These are phyloP conservation scores for Violaceomyces palustris DNA, from an alignment of 1,284 basidiomycete species.

Conservation along the genomic window DNA sequence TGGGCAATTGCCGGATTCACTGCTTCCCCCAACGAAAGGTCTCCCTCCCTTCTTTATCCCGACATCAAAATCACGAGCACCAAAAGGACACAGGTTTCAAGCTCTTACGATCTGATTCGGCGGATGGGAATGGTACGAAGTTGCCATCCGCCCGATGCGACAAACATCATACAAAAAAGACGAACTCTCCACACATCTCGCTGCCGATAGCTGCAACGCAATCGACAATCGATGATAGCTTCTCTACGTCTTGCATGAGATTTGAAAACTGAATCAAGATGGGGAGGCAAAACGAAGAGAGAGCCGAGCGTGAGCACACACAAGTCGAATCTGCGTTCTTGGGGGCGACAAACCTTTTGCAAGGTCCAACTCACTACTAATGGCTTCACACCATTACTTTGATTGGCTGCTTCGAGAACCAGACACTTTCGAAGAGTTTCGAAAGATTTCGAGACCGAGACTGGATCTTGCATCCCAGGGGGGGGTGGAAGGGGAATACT, in stretches of 20 bases:
- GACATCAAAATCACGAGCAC: too few species aligned
- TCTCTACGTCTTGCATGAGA: neutral
- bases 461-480: conserved; percentile 50
- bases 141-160: too few species aligned
- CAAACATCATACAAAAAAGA: conserved; percentile 16
- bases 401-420: conserved; percentile 9
- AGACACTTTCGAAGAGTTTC: conserved; percentile 7
- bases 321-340: neutral
- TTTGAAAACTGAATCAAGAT: conserved; percentile 6
- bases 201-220: conserved; percentile 12
- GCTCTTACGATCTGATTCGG: too few species aligned
- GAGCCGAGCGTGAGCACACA: neutral
- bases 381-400: conserved; percentile 14
- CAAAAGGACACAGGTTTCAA: too few species aligned
- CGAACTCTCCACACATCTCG: conserved; percentile 6
- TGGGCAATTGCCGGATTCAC: too few species aligned
- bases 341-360: neutral
- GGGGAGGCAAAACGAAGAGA: conserved; percentile 1
- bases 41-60: too few species aligned
- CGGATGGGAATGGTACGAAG: too few species aligned
- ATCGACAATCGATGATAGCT: conserved; percentile 18
- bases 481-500: conserved; percentile 32
- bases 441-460: conserved; percentile 17
- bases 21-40: too few species aligned
- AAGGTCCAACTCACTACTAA: conserved; percentile 17